These are phyloP conservation scores for Entomortierella parvispora DNA, from an alignment of 192 early-diverging fungal genomes.

Conservation along the genomic window DNA sequence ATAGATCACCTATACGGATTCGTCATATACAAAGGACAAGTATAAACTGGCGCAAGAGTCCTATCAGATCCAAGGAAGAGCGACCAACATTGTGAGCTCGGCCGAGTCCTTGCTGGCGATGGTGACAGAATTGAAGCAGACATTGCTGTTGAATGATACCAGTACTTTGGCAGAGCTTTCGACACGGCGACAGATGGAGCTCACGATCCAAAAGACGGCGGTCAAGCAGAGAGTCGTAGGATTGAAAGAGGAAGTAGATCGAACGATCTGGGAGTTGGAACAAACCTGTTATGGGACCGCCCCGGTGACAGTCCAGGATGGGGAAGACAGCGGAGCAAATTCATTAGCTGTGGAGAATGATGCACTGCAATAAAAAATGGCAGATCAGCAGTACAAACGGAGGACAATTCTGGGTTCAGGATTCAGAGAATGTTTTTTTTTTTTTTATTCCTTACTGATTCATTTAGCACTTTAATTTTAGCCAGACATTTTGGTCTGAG, in stretches of 20 bases:
- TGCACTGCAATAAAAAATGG: no score
- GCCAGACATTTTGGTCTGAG: no score
- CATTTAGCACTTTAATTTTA: no score
- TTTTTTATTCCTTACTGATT: no score
- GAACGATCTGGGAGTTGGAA: slow-evolving; percentile 61
- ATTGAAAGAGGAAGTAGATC: slow-evolving; percentile 54
- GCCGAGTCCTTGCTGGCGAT: slow-evolving; percentile 59
- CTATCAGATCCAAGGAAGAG: slow-evolving; percentile 64
- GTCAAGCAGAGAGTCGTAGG: slow-evolving; percentile 53
- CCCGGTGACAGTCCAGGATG: no score
- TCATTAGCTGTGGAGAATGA: no score
- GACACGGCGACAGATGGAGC: slow-evolving; percentile 38
- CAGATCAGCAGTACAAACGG: no score
- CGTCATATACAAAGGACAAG: slow-evolving; percentile 60
- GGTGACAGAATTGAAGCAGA: slow-evolving; percentile 63
- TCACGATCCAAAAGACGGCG: slow-evolving; percentile 52
- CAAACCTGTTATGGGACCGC: slow-evolving; percentile 47
- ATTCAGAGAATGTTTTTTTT: no score
- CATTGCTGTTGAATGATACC: slow-evolving; percentile 60
- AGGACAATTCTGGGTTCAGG: no score
- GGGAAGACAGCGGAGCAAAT: no score
- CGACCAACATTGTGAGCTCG: slow-evolving; percentile 62
- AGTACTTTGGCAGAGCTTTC: slow-evolving; percentile 55
- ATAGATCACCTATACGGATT: slow-evolving; percentile 41
- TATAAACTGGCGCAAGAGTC: slow-evolving; percentile 66